Base-by-base conservation (phyloP, 345 rosid species). In the Orychophragmus violaceus region DNA sequence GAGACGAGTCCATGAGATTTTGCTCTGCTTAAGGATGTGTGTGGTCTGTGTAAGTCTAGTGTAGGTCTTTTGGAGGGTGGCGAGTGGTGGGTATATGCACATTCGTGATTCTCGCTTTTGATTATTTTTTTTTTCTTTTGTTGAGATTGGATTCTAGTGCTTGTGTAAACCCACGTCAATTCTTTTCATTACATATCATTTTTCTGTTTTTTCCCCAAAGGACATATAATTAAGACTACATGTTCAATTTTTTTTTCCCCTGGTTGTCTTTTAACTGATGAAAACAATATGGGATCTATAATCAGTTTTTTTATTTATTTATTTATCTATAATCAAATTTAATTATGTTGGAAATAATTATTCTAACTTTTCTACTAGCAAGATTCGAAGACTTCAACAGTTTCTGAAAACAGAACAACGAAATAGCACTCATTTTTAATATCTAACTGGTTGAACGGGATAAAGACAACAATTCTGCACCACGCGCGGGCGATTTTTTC, bases 1-100 rank as follows among this genome's bases (percentile, higher is more conserved):
- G 59, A 8, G 67, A 46, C 19, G 67, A 62, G 56, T 46, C 67
- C 67, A 62, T 62, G 67, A 48, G 58, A 53, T 53, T 29, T 8
- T 2, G 3, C 59, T 53, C 59, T 39, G 33, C 33, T n/a, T 51
- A 14, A 25, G 32, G 55, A 51, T 24, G 16, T 51, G 11, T 7
- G 10, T 51, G 18, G 11, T 23, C 32, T 24, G 32, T 50, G 29
- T 23, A n/a, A 12, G 45, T 13, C 2, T 49, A 49, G 30, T 51
- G 21, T 27, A 13, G 19, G 33, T n/a, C 11, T 51, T 51, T 51
- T n/a, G 56, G 30, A 25, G 19, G 32, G 19, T 51, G 56, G 33
- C 56, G 1, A 25, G 8, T 50, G 32, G 30, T 17, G 29, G 28
- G 16, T 50, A 50, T 50, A 50, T 24, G 16, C 24, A 50, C 16